Percentiles rank a stretch among this genome's conserved stretches.
Conservation (phyloP, 140 eudicot species). For the Ambrosia hybrid region DNA sequence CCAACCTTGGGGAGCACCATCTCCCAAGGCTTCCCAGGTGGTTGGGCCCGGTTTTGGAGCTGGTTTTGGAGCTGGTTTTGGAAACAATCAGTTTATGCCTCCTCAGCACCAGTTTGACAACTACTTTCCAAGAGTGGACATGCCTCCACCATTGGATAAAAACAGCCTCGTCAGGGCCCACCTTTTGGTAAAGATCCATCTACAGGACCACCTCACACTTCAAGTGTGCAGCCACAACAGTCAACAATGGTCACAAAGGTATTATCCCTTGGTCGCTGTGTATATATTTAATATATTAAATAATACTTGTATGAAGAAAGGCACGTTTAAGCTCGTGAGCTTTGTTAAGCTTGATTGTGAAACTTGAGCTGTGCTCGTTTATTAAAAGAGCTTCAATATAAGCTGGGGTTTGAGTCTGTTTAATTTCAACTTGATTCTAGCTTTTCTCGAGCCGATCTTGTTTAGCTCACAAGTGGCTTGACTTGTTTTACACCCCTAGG, state of each 20-base stretch:
- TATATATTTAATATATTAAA: neutral
- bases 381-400: too few species aligned
- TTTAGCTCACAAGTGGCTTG: too few species aligned
- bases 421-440: too few species aligned
- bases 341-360: too few species aligned
- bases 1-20: slow-evolving; percentile 84
- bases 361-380: too few species aligned
- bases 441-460: too few species aligned
- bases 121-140: slow-evolving; percentile 68
- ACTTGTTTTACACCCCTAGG: too few species aligned
- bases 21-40: slow-evolving; percentile 63
- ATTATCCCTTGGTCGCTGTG: neutral
- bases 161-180: slow-evolving; percentile 67
- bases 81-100: slow-evolving; percentile 54
- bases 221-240: slow-evolving; percentile 58
- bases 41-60: too few species aligned
- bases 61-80: slow-evolving; percentile 63
- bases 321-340: too few species aligned
- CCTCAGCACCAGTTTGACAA: slow-evolving; percentile 77
- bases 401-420: too few species aligned
- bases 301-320: too few species aligned
- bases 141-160: slow-evolving; percentile 71
- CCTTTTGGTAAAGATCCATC: slow-evolving; percentile 73
- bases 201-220: slow-evolving; percentile 56
- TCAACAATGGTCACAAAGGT: slow-evolving; percentile 84